phyloP scores from a whole-genome alignment of 2,329 filamentous ascomycete species.

The Herpomyces periplanetae region DNA sequence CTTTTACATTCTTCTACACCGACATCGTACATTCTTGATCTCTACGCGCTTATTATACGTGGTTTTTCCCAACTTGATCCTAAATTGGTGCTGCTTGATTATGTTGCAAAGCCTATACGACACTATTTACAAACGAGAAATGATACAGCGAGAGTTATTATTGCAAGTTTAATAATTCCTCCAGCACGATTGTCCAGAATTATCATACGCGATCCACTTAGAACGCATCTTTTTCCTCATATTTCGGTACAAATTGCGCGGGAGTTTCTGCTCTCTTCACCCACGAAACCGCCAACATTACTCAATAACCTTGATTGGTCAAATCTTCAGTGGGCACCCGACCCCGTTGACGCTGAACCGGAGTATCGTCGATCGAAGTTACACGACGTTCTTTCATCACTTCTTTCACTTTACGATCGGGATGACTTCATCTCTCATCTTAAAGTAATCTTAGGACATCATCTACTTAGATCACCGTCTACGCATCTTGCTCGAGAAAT shows the following conservation, averaged over 20 bases:
- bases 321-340: conserved; percentile 69
- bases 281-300: too few species aligned
- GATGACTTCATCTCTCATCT: conserved; percentile 89
- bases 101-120: conserved; percentile 29
- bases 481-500: conserved; percentile 9
- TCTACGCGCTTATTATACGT: conserved; percentile 40
- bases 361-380: conserved; percentile 65
- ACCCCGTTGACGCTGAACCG: conserved; percentile 63
- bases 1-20: conserved; percentile 35
- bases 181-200: too few species aligned
- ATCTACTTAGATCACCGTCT: conserved; percentile 14
- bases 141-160: conserved; percentile 37
- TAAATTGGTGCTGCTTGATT: conserved; percentile 33
- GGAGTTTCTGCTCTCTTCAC: too few species aligned
- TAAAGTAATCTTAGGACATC: conserved; percentile 50
- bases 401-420: conserved; percentile 54
- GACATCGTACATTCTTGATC: conserved; percentile 30
- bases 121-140: conserved; percentile 36
- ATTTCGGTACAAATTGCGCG: too few species aligned
- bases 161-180: conserved; percentile 29
- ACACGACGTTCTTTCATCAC: conserved; percentile 60
- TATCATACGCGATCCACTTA: too few species aligned
- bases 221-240: too few species aligned
- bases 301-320: conserved; percentile 41
- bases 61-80: conserved; percentile 34